Conservation (phyloP, 257 asterid genomes). For the Solanum verrucosum region DNA sequence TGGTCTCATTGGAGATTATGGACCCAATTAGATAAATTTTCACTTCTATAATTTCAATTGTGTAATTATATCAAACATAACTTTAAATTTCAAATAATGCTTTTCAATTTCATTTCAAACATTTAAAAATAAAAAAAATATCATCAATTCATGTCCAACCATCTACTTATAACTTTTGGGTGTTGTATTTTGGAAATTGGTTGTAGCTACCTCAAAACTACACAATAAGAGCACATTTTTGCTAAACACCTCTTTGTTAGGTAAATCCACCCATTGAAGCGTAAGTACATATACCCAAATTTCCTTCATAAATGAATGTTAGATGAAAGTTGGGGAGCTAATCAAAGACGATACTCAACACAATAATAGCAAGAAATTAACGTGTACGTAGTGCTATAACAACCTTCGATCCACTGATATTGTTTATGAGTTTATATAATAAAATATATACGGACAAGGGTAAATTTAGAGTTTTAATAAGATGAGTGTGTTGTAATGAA, state of each 20-base stretch:
- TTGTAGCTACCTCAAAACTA: not conserved
- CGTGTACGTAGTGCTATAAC: not conserved
- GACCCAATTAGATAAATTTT: not conserved
- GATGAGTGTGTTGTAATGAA: not conserved
- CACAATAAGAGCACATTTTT: not conserved
- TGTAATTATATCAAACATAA: not conserved
- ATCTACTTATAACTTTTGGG: not conserved
- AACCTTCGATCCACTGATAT: not conserved
- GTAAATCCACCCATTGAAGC: not conserved
- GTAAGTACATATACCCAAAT: not conserved
- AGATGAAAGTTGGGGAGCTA: not conserved
- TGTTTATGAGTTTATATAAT: too few species aligned
- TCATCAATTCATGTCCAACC: not conserved
- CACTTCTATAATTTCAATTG: not conserved
- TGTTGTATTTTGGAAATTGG: not conserved
- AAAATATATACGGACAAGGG: not conserved
- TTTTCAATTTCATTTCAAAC: not conserved
- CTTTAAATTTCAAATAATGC: not conserved
- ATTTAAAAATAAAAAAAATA: too few species aligned
- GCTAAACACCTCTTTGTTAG: not conserved
- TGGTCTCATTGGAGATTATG: not conserved
- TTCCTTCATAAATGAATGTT: not conserved
- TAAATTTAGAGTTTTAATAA: rapidly evolving
- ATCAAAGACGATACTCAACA: not conserved
- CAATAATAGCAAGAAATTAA: not conserved